Conservation (phyloP, 768 basidiomycete species). For the Suillus discolor region DNA sequence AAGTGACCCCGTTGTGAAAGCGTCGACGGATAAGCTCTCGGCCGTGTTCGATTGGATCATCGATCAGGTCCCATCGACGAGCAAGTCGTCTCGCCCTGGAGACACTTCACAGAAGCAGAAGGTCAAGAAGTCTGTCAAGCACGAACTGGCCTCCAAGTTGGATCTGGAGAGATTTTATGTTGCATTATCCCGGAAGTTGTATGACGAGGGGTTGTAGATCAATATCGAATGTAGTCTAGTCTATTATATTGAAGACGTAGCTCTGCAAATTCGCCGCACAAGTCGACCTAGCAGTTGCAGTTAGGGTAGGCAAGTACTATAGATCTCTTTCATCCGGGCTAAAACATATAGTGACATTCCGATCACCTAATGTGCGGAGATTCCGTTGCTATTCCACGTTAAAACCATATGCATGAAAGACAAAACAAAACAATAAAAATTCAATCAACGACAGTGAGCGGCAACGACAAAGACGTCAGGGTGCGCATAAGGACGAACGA, state of each 20-base stretch:
- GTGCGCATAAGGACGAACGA: background rate
- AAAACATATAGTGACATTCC: background rate
- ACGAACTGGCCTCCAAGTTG: constrained; percentile 64
- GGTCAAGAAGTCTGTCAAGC: constrained; percentile 32
- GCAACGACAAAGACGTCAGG: background rate
- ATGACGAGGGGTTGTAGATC: constrained; percentile 82
- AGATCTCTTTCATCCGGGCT: background rate
- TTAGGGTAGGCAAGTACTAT: background rate
- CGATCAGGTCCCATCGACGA: constrained; percentile 59
- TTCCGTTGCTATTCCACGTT: constrained; percentile 5
- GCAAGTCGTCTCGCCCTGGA: constrained; percentile 16
- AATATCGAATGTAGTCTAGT: constrained; percentile 20
- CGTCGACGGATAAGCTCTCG: constrained; percentile 72
- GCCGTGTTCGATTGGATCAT: constrained; percentile 80
- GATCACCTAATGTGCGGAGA: constrained; percentile 4
- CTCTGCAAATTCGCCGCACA: background rate
- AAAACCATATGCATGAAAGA: constrained; percentile 9
- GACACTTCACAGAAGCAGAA: constrained; percentile 25
- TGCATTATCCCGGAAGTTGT: constrained; percentile 84
- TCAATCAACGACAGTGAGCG: constrained; percentile 6
- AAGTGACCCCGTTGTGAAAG: constrained; percentile 59
- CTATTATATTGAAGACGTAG: background rate
- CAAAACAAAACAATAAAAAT: background rate
- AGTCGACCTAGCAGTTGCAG: background rate
- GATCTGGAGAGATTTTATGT: constrained; percentile 91